Percentiles rank a stretch among this genome's conserved stretches.
Conservation (phyloP, 116 monocot genomes). For the Cymodocea nodosa region DNA sequence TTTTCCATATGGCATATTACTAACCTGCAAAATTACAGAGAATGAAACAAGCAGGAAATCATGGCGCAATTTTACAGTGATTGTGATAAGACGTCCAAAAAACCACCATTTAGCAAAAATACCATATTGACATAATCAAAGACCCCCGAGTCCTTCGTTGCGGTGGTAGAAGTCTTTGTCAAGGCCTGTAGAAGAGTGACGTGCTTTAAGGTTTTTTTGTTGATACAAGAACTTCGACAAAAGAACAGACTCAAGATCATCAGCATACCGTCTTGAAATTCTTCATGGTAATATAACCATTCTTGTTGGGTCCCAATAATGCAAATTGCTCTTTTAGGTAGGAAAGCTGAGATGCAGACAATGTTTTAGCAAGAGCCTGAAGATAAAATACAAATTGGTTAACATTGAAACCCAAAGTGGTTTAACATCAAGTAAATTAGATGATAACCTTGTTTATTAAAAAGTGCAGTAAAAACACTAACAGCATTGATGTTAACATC, state of each 20-base stretch:
- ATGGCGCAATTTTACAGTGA: too few relatives aligned
- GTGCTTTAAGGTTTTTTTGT: too few relatives aligned
- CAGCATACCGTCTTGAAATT: constrained; percentile 48
- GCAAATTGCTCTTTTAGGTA: constrained; percentile 58
- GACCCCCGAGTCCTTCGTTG: constrained; percentile 60
- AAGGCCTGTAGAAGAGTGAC: constrained; percentile 27
- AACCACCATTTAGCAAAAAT: background rate
- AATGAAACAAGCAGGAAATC: constrained; percentile 11
- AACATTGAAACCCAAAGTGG: too few relatives aligned
- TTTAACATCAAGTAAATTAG: too few relatives aligned
- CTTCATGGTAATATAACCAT: constrained; percentile 44
- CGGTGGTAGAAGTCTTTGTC: constrained; percentile 40
- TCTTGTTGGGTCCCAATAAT: constrained; percentile 63
- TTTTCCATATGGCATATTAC: constrained; percentile 55
- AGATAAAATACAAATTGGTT: too few relatives aligned
- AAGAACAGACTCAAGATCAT: background rate
- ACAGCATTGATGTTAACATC: too few relatives aligned
- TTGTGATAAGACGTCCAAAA: too few relatives aligned
- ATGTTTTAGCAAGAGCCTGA: constrained; percentile 65
- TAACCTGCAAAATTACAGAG: constrained; percentile 22
- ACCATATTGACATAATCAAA: constrained; percentile 58
- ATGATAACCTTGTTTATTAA: too few relatives aligned
- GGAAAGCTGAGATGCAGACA: constrained; percentile 31
- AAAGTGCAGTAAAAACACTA: too few relatives aligned
- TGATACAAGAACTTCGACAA: background rate